phyloP scores from a whole-genome alignment of 257 asterid species.

The Penstemon newberryi region DNA sequence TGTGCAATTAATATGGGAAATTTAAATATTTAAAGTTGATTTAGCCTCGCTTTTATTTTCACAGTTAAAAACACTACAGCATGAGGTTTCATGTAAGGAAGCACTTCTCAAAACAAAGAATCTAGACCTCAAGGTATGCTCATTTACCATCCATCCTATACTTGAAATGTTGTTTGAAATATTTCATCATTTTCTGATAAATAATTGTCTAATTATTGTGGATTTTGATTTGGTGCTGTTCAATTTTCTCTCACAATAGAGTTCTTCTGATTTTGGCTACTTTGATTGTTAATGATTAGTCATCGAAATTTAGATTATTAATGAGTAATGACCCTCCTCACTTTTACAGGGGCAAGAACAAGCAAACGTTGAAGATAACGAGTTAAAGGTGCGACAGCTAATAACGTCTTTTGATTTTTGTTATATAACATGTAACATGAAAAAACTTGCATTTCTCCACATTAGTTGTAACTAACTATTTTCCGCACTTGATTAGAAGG shows the following conservation, averaged over 20 bases:
- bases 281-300: background rate
- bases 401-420: too few species aligned
- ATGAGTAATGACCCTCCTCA: too few species aligned
- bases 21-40: background rate
- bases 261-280: background rate
- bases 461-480: background rate
- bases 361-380: too few species aligned
- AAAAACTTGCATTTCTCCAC: too few species aligned
- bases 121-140: constrained; percentile 38
- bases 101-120: constrained; percentile 62
- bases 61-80: constrained; percentile 73
- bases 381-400: too few species aligned
- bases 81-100: constrained; percentile 73
- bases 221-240: background rate
- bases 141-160: background rate
- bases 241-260: background rate
- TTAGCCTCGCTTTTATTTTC: background rate
- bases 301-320: too few species aligned
- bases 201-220: background rate
- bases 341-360: too few species aligned
- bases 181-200: background rate
- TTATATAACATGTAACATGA: too few species aligned
- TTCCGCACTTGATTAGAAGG: constrained; percentile 26
- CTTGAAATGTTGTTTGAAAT: background rate
- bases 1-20: background rate